Conservation (phyloP, 352 stramenopile species). For the Achlya hypogyna region DNA sequence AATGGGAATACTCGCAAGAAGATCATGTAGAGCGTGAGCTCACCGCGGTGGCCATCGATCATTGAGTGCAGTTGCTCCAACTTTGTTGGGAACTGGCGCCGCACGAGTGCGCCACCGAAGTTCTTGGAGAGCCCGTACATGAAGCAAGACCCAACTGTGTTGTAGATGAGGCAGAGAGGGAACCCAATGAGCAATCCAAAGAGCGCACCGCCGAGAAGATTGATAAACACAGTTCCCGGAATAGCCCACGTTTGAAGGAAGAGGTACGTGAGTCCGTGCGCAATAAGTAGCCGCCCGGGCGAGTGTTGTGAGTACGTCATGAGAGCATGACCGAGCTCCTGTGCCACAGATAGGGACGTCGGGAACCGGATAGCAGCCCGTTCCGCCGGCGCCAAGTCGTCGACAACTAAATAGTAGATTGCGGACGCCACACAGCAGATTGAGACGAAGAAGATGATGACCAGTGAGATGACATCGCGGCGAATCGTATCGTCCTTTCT, state of each 20-base stretch:
- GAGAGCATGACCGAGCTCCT: constrained; percentile 56
- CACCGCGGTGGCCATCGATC: constrained; percentile 57
- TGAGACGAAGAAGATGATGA: constrained; percentile 37
- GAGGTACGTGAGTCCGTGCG: constrained; percentile 63
- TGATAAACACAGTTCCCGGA: constrained; percentile 72
- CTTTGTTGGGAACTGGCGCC: constrained; percentile 40
- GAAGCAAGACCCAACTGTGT: constrained; percentile 63
- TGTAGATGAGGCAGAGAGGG: constrained; percentile 68
- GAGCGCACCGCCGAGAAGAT: constrained; percentile 58
- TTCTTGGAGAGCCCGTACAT: constrained; percentile 62
- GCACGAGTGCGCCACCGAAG: constrained; percentile 47
- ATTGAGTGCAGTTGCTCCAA: constrained; percentile 40
- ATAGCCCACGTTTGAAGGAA: constrained; percentile 78
- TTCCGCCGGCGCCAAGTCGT: constrained; percentile 40
- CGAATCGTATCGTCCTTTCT: neutral
- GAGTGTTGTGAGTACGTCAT: constrained; percentile 40
- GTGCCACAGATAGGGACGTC: constrained; percentile 44
- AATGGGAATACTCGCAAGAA: constrained; percentile 77
- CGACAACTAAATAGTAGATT: constrained; percentile 43
- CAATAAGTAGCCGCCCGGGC: constrained; percentile 36
- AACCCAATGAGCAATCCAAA: constrained; percentile 63
- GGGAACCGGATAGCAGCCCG: constrained; percentile 46
- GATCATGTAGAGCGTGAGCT: constrained; percentile 75
- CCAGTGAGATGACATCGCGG: constrained; percentile 8
- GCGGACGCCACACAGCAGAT: constrained; percentile 29